A percentile compares a stretch with the other conserved stretches of the same genome.
Conservation (phyloP, 108 stramenopile species). For the Nitzschia inconspicua region DNA sequence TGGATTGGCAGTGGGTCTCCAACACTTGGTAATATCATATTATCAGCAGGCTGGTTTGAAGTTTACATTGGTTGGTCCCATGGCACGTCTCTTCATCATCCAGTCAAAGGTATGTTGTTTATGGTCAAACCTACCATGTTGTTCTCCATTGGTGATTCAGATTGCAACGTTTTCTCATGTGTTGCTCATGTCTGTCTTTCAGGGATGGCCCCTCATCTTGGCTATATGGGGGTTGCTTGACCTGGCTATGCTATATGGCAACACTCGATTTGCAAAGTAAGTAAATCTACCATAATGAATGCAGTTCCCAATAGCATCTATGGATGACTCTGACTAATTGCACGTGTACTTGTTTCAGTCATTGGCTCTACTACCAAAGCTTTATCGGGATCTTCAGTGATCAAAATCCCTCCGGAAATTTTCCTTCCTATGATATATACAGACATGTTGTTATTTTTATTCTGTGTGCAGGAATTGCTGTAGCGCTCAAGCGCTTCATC, state of each 20-base stretch:
- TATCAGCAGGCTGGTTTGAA: conserved; percentile 33
- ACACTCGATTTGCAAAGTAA: too few relatives aligned
- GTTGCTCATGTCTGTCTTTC: too few relatives aligned
- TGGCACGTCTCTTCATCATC: conserved; percentile 49
- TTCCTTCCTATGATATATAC: neutral
- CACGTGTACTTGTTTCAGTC: too few relatives aligned
- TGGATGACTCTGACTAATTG: too few relatives aligned
- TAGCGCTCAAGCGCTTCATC: conserved; percentile 44
- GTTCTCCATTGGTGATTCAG: conserved; percentile 36
- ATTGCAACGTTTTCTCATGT: too few relatives aligned
- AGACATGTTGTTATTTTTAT: conserved; percentile 13
- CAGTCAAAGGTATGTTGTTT: conserved; percentile 56
- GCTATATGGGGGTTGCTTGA: too few relatives aligned
- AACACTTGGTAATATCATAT: conserved; percentile 44
- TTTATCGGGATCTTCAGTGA: conserved; percentile 43
- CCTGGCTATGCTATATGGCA: too few relatives aligned
- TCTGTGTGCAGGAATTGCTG: conserved; percentile 23
- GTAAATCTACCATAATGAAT: too few relatives aligned
- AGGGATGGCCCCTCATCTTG: too few relatives aligned
- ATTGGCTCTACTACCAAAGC: too few relatives aligned
- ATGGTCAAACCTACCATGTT: neutral
- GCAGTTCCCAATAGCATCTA: too few relatives aligned
- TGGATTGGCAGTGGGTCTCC: conserved; percentile 5
- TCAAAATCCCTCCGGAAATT: conserved; percentile 39
- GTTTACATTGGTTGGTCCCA: conserved; percentile 38